Conservation (phyloP, 2,329 filamentous ascomycete genomes). For the Neoscytalidium dimidiatum region DNA sequence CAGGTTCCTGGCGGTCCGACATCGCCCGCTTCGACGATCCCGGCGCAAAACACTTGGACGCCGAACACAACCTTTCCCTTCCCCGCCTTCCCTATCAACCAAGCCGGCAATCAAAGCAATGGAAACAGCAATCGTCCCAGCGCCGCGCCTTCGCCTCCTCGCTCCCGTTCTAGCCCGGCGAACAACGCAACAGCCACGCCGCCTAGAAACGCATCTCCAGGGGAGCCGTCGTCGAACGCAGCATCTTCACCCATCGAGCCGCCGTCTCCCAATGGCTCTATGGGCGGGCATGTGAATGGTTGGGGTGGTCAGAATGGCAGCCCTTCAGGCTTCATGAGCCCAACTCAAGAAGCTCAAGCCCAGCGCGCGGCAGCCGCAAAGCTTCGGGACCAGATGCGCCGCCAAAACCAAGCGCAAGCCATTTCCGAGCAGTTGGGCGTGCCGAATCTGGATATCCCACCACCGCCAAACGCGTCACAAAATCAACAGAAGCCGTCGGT, state of each 20-base stretch:
- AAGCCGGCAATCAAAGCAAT: background rate
- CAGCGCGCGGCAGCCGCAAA: background rate
- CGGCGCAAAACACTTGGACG: background rate
- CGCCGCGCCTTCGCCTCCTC: background rate
- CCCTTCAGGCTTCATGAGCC: constrained; percentile 5
- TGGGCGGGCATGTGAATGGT: background rate
- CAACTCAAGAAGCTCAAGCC: constrained; percentile 5
- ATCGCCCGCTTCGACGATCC: background rate
- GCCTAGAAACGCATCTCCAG: background rate
- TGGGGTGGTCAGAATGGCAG: background rate
- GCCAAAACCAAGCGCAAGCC: background rate
- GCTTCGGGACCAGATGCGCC: background rate
- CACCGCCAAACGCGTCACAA: background rate
- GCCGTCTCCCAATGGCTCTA: background rate
- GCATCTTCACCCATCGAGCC: background rate
- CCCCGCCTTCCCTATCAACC: background rate
- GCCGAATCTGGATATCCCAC: background rate
- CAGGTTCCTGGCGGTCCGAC: background rate
- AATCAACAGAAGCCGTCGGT: background rate
- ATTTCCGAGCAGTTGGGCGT: constrained; percentile 6
- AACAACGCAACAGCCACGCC: background rate
- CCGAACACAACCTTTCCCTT: background rate
- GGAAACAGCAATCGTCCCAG: background rate
- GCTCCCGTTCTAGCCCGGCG: background rate
- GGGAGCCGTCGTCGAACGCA: background rate